Evolutionary conservation across 306 rosid genomes (phyloP).

Genomic region (Trichosanthes cucumerina): DNA sequence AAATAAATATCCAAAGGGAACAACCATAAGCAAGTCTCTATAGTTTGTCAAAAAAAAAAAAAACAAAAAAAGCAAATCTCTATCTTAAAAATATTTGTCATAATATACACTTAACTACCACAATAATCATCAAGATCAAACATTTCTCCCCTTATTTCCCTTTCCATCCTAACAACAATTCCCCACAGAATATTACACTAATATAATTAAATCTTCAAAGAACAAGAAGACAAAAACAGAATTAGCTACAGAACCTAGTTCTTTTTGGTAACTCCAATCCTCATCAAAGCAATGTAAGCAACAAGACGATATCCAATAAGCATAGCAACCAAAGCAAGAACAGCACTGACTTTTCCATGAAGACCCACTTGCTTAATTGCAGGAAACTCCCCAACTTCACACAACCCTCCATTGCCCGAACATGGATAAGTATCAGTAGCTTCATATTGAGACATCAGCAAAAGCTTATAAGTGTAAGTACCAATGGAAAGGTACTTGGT

Average conservation of each 20-base stretch:
- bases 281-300: constrained; percentile 56
- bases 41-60: no score
- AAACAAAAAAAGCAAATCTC: no score
- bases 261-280: constrained; percentile 46
- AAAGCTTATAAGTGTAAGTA: constrained; percentile 37
- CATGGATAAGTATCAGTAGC: constrained; percentile 38
- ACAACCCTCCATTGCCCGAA: not conserved
- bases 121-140: no score
- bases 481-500: constrained; percentile 38
- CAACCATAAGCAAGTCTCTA: no score
- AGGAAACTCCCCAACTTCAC: constrained; percentile 32
- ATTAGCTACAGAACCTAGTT: not conserved
- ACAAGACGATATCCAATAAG: constrained; percentile 43
- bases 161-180: no score
- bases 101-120: no score
- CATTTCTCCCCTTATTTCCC: no score
- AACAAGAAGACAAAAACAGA: not conserved
- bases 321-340: constrained; percentile 41
- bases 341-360: constrained; percentile 16
- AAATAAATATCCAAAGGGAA: no score
- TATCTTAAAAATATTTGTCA: no score
- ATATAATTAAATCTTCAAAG: not conserved
- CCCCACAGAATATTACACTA: not conserved
- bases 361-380: constrained; percentile 37
- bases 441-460: constrained; percentile 44